Evolutionary conservation across 2,329 filamentous ascomycete genomes (phyloP).

Genomic region (Claviceps paspali): DNA sequence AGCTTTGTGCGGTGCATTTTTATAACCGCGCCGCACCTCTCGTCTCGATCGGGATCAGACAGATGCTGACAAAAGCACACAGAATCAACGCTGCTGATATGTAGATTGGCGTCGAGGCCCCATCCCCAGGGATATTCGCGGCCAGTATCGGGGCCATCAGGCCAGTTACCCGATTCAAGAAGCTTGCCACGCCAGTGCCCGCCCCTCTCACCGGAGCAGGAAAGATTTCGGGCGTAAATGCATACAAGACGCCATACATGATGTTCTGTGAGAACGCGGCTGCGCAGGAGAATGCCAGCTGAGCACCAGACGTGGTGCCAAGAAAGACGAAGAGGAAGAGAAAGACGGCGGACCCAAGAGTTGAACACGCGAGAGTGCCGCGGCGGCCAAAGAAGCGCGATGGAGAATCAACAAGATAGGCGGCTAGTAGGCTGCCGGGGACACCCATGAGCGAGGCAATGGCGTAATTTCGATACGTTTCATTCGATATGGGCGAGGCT

Average conservation of each 20-base stretch:
- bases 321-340: conserved; percentile 51
- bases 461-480: conserved; percentile 65
- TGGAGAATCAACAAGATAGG: conserved; percentile 52
- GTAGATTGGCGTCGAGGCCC: conserved; percentile 41
- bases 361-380: conserved; percentile 54
- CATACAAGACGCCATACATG: conserved; percentile 64
- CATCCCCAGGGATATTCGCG: conserved; percentile 41
- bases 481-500: conserved; percentile 24
- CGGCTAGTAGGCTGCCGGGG: conserved; percentile 61
- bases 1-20: too few species aligned
- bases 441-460: conserved; percentile 66
- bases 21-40: conserved; percentile 41
- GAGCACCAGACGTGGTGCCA: conserved; percentile 37
- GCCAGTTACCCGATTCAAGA: conserved; percentile 53
- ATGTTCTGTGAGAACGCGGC: conserved; percentile 62
- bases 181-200: conserved; percentile 56
- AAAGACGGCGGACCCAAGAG: conserved; percentile 51
- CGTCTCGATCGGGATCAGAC: conserved; percentile 48
- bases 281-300: conserved; percentile 51
- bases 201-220: conserved; percentile 57
- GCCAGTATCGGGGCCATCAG: conserved; percentile 56
- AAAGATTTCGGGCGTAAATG: conserved; percentile 65
- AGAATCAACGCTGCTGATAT: conserved; percentile 41
- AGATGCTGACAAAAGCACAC: conserved; percentile 42
- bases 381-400: conserved; percentile 52